Conservation (phyloP, 1,284 basidiomycete species). For the Trichosporon sp. region DNA sequence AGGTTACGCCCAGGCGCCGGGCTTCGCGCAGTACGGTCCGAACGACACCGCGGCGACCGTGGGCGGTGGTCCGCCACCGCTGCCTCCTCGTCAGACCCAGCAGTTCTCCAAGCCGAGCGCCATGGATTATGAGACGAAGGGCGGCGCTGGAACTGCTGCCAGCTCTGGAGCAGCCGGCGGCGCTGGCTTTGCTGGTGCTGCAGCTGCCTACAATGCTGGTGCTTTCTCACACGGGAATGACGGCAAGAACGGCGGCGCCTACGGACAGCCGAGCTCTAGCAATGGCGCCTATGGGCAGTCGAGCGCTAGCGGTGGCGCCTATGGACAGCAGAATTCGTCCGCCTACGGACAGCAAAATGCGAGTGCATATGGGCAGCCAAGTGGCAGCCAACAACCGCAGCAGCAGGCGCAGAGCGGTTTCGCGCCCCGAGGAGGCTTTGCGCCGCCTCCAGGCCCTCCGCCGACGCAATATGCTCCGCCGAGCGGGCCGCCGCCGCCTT, state of each 20-base stretch:
- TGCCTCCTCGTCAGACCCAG: not conserved
- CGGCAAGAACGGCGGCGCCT: not conserved
- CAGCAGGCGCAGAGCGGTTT: not conserved
- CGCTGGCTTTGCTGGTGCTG: not conserved
- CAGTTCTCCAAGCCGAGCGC: not conserved
- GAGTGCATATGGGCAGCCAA: not conserved
- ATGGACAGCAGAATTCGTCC: not conserved
- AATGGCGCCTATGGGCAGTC: not conserved
- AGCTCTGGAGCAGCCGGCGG: not conserved
- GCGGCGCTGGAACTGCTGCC: not conserved
- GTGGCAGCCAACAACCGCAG: not conserved
- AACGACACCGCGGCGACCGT: not conserved
- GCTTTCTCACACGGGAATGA: not conserved
- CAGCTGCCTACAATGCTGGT: not conserved
- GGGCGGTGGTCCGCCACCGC: not conserved
- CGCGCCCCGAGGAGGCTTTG: not conserved
- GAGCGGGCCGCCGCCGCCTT: not conserved
- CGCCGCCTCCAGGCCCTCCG: not conserved
- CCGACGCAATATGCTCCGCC: not conserved
- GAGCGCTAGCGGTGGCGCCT: not conserved
- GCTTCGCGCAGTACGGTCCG: conserved; percentile 1
- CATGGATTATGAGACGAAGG: not conserved
- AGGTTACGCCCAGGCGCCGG: not conserved
- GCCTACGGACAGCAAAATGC: not conserved
- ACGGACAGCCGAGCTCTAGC: not conserved